These are phyloP conservation scores for Dentipellis sp. DNA, from an alignment of 768 basidiomycete genomes.

Conservation along the genomic window DNA sequence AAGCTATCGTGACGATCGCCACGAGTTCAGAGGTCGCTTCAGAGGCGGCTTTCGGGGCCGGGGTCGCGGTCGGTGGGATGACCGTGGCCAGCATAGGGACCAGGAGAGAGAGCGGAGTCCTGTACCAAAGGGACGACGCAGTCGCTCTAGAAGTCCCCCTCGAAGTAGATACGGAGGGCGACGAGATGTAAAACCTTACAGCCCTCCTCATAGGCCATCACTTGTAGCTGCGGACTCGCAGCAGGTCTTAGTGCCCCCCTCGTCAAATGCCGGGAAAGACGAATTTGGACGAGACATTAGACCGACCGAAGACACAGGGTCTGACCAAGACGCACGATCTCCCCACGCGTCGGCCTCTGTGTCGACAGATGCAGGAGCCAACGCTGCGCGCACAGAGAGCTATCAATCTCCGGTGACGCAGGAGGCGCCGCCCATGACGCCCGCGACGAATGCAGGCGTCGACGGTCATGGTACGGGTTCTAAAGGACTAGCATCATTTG, in stretches of 20 bases:
- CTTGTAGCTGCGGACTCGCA: slow-evolving; percentile 2
- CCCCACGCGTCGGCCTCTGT: slow-evolving; percentile 20
- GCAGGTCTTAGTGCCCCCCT: slow-evolving; percentile 13
- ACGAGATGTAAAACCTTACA: slow-evolving; percentile 46
- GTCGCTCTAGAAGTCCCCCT: slow-evolving; percentile 70
- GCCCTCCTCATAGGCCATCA: slow-evolving; percentile 37
- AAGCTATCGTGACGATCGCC: slow-evolving; percentile 38
- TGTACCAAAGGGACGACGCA: slow-evolving; percentile 35
- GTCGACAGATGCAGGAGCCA: slow-evolving; percentile 29
- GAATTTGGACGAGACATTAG: slow-evolving; percentile 83
- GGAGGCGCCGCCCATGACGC: not conserved
- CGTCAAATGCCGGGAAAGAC: slow-evolving; percentile 46
- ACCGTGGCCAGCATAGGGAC: slow-evolving; percentile 41
- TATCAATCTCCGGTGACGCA: not conserved
- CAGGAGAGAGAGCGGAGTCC: slow-evolving; percentile 30
- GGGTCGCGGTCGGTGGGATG: slow-evolving; percentile 55
- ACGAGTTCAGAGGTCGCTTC: slow-evolving; percentile 42
- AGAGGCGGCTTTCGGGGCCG: slow-evolving; percentile 53
- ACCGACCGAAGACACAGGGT: slow-evolving; percentile 31
- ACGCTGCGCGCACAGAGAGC: slow-evolving; percentile 4
- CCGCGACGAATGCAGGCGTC: not conserved
- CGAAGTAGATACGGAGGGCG: slow-evolving; percentile 38
- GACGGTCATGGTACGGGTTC: not conserved
- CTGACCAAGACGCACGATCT: slow-evolving; percentile 11
- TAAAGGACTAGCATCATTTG: slow-evolving; percentile 54